Conservation (phyloP, 257 asterid species). For the Asclepias syriaca region DNA sequence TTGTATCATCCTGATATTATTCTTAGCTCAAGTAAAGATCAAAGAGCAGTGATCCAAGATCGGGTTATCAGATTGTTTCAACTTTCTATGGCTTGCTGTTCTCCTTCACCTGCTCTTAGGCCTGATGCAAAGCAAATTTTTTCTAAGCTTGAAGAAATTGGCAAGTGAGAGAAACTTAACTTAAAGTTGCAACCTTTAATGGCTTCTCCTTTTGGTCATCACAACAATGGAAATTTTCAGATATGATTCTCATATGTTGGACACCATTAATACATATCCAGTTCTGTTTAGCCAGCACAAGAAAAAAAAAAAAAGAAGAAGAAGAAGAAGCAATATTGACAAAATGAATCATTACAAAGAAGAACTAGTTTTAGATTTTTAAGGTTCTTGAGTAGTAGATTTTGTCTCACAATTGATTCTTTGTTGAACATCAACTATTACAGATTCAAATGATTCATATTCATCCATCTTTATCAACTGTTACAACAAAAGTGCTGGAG, state of each 20-base stretch:
- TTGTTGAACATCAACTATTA: background rate
- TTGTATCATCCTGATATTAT: conserved; percentile 60
- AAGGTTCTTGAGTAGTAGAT: background rate
- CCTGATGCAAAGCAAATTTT: conserved; percentile 60
- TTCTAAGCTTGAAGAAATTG: conserved; percentile 66
- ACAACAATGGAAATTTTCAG: background rate
- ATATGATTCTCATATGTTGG: background rate
- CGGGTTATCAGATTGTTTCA: conserved; percentile 47
- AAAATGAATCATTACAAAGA: background rate
- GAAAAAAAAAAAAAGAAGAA: no score
- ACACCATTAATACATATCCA: background rate
- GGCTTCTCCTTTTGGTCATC: background rate
- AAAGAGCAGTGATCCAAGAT: conserved; percentile 37
- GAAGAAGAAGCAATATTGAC: background rate
- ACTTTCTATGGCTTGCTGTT: conserved; percentile 84
- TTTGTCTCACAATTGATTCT: background rate
- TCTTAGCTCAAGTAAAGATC: conserved; percentile 37
- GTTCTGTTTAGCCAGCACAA: background rate
- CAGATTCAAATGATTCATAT: background rate
- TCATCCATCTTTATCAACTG: background rate
- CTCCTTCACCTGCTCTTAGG: conserved; percentile 62
- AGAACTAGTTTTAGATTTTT: background rate
- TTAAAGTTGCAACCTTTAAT: no score
- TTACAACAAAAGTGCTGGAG: background rate
- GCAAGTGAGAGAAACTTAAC: conserved; percentile 19